Conservation (phyloP, 352 stramenopile species). For the Globisporangium emineosum region DNA sequence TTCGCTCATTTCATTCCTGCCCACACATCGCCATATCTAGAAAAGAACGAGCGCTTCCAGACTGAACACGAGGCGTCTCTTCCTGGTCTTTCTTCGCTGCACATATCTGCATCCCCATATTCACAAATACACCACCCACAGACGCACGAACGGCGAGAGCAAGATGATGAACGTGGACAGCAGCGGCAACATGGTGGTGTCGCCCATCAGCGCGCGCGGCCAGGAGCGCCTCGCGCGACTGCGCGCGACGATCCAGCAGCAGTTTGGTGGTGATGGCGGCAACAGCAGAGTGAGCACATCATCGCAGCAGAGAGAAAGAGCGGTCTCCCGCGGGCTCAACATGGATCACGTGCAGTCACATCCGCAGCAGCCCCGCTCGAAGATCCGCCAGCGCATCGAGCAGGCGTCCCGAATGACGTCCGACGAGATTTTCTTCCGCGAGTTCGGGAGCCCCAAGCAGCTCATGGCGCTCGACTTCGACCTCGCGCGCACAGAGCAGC, state of each 20-base stretch:
- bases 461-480: constrained; percentile 41
- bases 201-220: constrained; percentile 41
- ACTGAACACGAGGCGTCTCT: not conserved
- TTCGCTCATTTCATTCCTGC: no score
- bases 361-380: constrained; percentile 20
- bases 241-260: constrained; percentile 44
- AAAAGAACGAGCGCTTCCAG: not conserved
- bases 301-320: not conserved
- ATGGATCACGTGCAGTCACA: not conserved
- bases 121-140: not conserved
- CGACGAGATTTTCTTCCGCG: constrained; percentile 65
- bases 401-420: constrained; percentile 36
- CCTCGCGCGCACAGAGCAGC: constrained; percentile 25
- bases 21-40: not conserved
- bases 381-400: constrained; percentile 51
- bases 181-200: constrained; percentile 28
- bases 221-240: constrained; percentile 33
- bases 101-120: not conserved
- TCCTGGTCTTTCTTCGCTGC: not conserved
- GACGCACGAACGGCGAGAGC: not conserved
- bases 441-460: constrained; percentile 55
- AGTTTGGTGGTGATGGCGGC: constrained; percentile 24
- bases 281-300: not conserved
- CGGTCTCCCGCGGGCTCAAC: constrained; percentile 6
- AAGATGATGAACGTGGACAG: constrained; percentile 14